A percentile compares a stretch with the other conserved stretches of the same genome.
phyloP scores from a whole-genome alignment of 169 alveolate species.

The Cyclospora cayetanensis region DNA sequence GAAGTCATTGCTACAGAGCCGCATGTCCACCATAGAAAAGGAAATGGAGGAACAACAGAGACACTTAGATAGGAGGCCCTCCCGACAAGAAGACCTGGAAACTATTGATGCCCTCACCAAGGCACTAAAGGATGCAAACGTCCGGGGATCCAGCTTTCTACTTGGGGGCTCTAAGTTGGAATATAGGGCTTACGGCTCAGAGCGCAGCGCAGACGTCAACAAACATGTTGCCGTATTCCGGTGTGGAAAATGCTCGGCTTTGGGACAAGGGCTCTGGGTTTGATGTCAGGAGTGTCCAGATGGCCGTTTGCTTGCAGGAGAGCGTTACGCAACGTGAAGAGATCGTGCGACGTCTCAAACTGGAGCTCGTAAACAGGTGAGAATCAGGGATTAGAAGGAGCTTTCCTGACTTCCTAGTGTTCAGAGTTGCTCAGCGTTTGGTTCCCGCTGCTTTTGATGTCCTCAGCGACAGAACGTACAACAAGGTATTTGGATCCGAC shows the following conservation, averaged over 20 bases:
- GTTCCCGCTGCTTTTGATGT: neutral
- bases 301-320: neutral
- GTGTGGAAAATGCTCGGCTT: neutral
- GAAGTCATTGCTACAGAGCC: neutral
- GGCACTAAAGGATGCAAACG: neutral
- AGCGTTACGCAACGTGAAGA: neutral
- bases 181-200: neutral
- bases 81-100: neutral
- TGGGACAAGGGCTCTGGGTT: neutral
- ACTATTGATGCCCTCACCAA: neutral
- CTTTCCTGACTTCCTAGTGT: neutral
- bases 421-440: no score
- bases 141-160: neutral
- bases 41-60: neutral
- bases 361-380: neutral
- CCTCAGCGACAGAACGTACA: neutral
- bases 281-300: no score
- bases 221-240: no score
- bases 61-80: neutral
- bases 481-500: neutral
- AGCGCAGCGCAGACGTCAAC: no score
- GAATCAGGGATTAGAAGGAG: neutral
- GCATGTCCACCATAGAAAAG: neutral
- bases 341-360: neutral
- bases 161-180: neutral